Evolutionary conservation across 75 land plant species (phyloP).

Genomic region (Selaginella moellendorffii): DNA sequence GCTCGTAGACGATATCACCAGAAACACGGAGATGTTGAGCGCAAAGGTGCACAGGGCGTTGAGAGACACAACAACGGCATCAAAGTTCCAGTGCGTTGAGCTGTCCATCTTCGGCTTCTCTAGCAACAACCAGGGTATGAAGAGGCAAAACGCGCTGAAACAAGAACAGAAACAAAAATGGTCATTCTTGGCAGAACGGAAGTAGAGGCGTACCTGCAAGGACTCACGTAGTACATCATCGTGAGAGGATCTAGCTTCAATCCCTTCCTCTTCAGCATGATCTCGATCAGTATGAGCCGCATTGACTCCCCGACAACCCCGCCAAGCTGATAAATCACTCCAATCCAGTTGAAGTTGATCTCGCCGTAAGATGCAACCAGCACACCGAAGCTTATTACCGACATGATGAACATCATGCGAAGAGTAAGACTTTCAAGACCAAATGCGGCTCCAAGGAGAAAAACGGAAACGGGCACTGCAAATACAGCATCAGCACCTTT

Average conservation of each 20-base stretch:
- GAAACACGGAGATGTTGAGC: slow-evolving; percentile 84
- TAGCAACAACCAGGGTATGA: slow-evolving; percentile 84
- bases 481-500: not conserved
- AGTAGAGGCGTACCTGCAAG: slow-evolving; percentile 58
- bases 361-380: slow-evolving; percentile 96
- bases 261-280: slow-evolving; percentile 85
- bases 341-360: slow-evolving; percentile 74
- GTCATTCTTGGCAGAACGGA: not conserved
- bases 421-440: slow-evolving; percentile 68
- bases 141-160: slow-evolving; percentile 74
- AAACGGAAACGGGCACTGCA: slow-evolving; percentile 99
- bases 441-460: slow-evolving; percentile 69
- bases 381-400: slow-evolving; percentile 85
- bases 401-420: slow-evolving; percentile 77
- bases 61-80: slow-evolving; percentile 49
- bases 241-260: slow-evolving; percentile 67
- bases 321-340: slow-evolving; percentile 93
- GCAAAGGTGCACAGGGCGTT: slow-evolving; percentile 93
- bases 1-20: slow-evolving; percentile 89
- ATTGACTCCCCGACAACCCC: slow-evolving; percentile 92
- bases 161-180: not conserved
- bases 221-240: slow-evolving; percentile 93
- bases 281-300: slow-evolving; percentile 84
- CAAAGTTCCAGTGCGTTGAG: slow-evolving; percentile 44
- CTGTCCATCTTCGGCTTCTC: slow-evolving; percentile 94